Base-by-base conservation (phyloP, 257 asterid species). In the Orobanche coerulescens region DNA sequence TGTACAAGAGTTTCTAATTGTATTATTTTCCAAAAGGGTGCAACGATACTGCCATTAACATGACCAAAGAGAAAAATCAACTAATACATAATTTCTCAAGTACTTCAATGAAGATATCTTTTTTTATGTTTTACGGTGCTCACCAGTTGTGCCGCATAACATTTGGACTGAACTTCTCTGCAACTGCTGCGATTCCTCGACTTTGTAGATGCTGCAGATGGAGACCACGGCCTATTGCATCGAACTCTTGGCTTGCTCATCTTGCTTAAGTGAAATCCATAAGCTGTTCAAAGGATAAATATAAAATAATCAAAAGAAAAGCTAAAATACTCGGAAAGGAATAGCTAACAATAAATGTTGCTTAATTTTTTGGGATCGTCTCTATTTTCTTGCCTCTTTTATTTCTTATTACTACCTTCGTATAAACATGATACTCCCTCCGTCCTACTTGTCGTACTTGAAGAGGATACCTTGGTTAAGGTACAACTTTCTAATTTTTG, bases 241-340 rank as follows among this genome's bases (percentile, higher is more conserved):
- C 86, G 83, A 75, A 83, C 82, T 65, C 82, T 76, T 13, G 95
- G 78, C 79, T 82, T 86, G 84, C 79, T 78, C 49, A 84, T 67
- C 82, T 82, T 90, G 77, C 88, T 73, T 42, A 82, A 76, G 63
- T 76, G 88, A 61, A 80, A 79, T 53, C 81, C 73, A 54, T 84
- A 71, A 67, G 97, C 95, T 87, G 81, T 69, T 59, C 60, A 71
- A 73, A 54, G 60, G 58, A 52, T 52, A 57, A 36, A 37, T 24
- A 39, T 30, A 28, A 24, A 22, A 54, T n/a, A 25, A 33, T 47
- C 14, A 30, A 33, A 71, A 52, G 64, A 52, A 40, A 11, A 42
- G 60, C 37, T 1, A 14, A 14, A 24, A 24, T 23, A 28, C 12
- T 46, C 39, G n/a, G n/a, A n/a, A n/a, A n/a, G n/a, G n/a, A n/a